Evolutionary conservation across 2,329 filamentous ascomycete genomes (phyloP).

Genomic region (Macroventuria anomochaeta): DNA sequence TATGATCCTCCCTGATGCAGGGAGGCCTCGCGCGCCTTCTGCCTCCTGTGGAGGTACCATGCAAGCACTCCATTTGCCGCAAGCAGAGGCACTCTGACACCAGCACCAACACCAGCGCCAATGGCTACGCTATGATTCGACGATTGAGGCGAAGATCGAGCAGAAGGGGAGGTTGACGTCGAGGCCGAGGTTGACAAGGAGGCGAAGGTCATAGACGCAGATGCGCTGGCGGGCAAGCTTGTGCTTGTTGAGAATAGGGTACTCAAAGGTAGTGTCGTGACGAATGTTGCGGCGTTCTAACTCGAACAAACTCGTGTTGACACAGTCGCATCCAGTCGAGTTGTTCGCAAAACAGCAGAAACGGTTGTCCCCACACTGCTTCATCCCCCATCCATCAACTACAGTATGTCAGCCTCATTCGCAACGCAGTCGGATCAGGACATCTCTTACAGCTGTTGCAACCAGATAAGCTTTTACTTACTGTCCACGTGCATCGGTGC

Average conservation of each 20-base stretch:
- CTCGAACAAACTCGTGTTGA: conserved; percentile 7
- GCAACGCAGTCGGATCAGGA: background rate
- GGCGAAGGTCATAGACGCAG: conserved; percentile 4
- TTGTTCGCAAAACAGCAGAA: conserved; percentile 11
- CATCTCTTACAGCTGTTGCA: conserved; percentile 4
- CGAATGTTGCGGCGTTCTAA: conserved; percentile 9
- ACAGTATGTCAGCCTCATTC: background rate
- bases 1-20: background rate
- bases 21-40: background rate
- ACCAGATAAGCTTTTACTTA: conserved; percentile 8
- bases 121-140: conserved; percentile 2
- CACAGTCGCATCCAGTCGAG: conserved; percentile 8
- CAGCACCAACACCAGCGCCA: conserved; percentile 7
- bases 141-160: background rate
- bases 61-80: background rate
- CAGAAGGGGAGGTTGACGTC: background rate
- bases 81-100: conserved; percentile 7
- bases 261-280: conserved; percentile 12
- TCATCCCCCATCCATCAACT: conserved; percentile 8
- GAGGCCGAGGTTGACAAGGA: background rate
- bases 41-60: conserved; percentile 2
- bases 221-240: background rate
- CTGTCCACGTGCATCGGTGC: conserved; percentile 13
- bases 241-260: conserved; percentile 1
- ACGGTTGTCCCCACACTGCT: conserved; percentile 12